These are phyloP conservation scores for Neocallimastix lanati DNA, from an alignment of 192 early-diverging fungal genomes.

Conservation along the genomic window DNA sequence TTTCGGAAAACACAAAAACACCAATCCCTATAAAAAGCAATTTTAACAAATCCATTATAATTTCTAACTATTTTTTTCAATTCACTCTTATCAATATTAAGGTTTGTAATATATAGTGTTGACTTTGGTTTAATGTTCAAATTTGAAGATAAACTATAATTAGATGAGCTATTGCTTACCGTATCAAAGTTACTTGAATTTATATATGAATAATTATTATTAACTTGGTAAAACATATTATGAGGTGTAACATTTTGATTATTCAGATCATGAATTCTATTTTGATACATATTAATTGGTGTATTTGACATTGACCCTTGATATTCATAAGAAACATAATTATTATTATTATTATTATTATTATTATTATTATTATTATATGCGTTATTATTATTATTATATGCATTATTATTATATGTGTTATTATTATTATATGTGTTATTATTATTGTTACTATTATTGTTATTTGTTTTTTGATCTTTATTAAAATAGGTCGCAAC, in stretches of 20 bases:
- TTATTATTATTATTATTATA: neutral
- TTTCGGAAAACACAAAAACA: conserved; percentile 1
- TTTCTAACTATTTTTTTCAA: neutral
- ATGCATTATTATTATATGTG: neutral
- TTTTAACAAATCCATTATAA: conserved; percentile 1
- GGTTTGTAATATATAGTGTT: neutral
- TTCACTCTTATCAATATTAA: neutral
- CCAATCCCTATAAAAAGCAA: conserved; percentile 5
- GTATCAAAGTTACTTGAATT: neutral
- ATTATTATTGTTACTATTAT: neutral
- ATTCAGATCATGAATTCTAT: neutral
- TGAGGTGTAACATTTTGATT: neutral
- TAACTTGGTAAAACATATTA: neutral
- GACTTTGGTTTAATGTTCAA: neutral
- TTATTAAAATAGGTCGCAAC: conserved; percentile 4
- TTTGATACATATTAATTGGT: neutral
- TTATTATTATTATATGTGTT: too few relatives aligned
- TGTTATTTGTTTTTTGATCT: neutral
- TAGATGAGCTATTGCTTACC: neutral
- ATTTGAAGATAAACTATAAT: neutral
- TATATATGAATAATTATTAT: neutral
- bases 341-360: neutral
- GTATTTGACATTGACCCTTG: neutral
- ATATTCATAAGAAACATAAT: neutral
- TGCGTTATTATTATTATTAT: neutral